Percentiles rank a stretch among this genome's conserved stretches.
These are phyloP conservation scores for Paraconiothyrium sp. DNA, from an alignment of 2,329 filamentous ascomycete genomes.

Conservation along the genomic window DNA sequence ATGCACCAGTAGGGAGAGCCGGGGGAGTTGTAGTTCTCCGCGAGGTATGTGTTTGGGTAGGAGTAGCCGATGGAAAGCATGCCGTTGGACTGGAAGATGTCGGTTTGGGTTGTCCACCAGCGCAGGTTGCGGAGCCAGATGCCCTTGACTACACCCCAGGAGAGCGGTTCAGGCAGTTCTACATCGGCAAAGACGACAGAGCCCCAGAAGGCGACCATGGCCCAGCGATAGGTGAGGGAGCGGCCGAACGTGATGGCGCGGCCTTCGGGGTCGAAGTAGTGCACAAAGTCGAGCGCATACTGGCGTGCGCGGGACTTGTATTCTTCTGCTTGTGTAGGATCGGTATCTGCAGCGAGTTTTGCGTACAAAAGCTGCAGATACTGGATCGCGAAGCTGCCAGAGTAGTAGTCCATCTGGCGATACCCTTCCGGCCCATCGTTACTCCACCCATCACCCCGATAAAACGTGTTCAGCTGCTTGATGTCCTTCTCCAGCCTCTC, in stretches of 20 bases:
- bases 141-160: constrained; percentile 82
- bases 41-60: constrained; percentile 83
- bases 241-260: constrained; percentile 80
- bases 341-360: constrained; percentile 72
- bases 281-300: constrained; percentile 75
- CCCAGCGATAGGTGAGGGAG: constrained; percentile 83
- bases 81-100: constrained; percentile 79
- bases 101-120: constrained; percentile 80
- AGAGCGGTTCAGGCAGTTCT: constrained; percentile 74
- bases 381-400: constrained; percentile 82
- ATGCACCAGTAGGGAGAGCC: constrained; percentile 80
- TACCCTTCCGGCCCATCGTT: constrained; percentile 82
- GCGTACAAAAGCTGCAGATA: constrained; percentile 81
- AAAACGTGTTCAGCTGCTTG: constrained; percentile 80
- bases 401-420: constrained; percentile 88
- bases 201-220: constrained; percentile 86
- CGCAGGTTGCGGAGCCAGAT: constrained; percentile 77
- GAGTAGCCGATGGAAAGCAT: constrained; percentile 80
- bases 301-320: constrained; percentile 74
- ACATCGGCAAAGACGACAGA: constrained; percentile 79
- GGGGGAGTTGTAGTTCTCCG: constrained; percentile 85
- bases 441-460: constrained; percentile 83
- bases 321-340: constrained; percentile 71
- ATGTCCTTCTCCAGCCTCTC: constrained; percentile 77
- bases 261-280: constrained; percentile 79